Evolutionary conservation across 768 basidiomycete genomes (phyloP).

Genomic region (Terana coerulea): DNA sequence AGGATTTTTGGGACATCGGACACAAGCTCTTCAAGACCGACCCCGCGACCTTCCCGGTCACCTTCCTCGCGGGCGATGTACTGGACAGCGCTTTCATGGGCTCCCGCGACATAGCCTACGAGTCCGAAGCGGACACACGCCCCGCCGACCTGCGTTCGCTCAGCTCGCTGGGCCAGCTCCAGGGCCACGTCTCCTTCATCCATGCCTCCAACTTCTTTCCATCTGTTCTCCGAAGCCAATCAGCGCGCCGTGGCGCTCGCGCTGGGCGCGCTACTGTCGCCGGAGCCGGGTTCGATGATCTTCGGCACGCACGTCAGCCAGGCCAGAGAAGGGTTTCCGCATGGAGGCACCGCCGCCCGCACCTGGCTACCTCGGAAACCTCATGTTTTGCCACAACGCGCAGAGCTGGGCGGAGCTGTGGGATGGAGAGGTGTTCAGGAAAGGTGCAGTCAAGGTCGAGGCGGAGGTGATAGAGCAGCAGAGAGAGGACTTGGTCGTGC

Average conservation of each 20-base stretch:
- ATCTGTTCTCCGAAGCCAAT: slow-evolving; percentile 36
- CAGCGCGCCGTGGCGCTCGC: slow-evolving; percentile 38
- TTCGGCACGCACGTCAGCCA: slow-evolving; percentile 38
- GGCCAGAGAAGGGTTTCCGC: slow-evolving; percentile 25
- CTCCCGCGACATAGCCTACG: slow-evolving; percentile 20
- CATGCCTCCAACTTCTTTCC: slow-evolving; percentile 45
- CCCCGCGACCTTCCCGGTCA: slow-evolving; percentile 45
- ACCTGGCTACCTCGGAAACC: neutral
- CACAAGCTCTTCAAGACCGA: slow-evolving; percentile 54
- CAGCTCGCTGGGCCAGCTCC: slow-evolving; percentile 41
- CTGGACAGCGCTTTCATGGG: slow-evolving; percentile 42
- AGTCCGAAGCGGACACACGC: slow-evolving; percentile 14
- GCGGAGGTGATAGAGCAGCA: slow-evolving; percentile 11
- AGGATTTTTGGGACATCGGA: slow-evolving; percentile 60
- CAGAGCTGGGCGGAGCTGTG: slow-evolving; percentile 35
- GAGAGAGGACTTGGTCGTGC: neutral
- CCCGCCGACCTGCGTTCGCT: slow-evolving; percentile 29
- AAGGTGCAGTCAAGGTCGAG: slow-evolving; percentile 29
- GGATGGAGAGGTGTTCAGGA: slow-evolving; percentile 33
- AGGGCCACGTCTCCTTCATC: slow-evolving; percentile 42
- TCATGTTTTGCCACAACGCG: slow-evolving; percentile 32
- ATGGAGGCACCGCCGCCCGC: neutral
- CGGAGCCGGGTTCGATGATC: slow-evolving; percentile 38
- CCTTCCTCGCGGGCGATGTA: slow-evolving; percentile 51
- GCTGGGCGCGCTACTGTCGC: slow-evolving; percentile 37